A percentile compares a stretch with the other conserved stretches of the same genome.
Conservation (phyloP, 352 stramenopile species). For the Salisapilia sapeloensis region DNA sequence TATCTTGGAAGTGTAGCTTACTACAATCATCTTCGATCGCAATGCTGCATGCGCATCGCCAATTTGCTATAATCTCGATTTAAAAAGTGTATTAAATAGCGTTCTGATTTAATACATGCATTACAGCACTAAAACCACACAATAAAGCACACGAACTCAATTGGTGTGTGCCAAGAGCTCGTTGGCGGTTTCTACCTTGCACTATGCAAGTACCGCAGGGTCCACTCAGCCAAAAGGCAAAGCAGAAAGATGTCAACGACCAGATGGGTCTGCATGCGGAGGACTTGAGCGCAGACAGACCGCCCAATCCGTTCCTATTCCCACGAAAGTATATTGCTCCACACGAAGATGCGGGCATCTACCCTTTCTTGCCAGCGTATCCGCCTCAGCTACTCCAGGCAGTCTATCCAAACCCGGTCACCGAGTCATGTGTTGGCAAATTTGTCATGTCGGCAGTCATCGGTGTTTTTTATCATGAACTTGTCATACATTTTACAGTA, state of each 20-base stretch:
- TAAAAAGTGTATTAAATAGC: too few relatives aligned
- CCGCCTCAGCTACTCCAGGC: slow-evolving; percentile 39
- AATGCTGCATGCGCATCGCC: too few relatives aligned
- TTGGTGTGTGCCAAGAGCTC: too few relatives aligned
- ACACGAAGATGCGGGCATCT: slow-evolving; percentile 29
- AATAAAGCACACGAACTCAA: too few relatives aligned
- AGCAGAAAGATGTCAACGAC: slow-evolving; percentile 36
- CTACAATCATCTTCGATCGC: too few relatives aligned
- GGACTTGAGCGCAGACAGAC: slow-evolving; percentile 30
- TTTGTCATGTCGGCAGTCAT: slow-evolving; percentile 65
- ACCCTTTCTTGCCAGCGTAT: slow-evolving; percentile 57
- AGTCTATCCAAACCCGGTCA: slow-evolving; percentile 53
- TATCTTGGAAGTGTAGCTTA: too few relatives aligned
- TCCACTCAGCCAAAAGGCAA: background rate
- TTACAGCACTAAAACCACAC: too few relatives aligned
- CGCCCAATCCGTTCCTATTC: slow-evolving; percentile 71
- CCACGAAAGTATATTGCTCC: slow-evolving; percentile 36
- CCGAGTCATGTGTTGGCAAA: slow-evolving; percentile 66
- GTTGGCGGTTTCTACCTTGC: too few relatives aligned
- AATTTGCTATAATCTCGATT: too few relatives aligned
- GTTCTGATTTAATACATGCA: too few relatives aligned
- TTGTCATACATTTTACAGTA: slow-evolving; percentile 1
- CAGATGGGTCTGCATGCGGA: slow-evolving; percentile 31
- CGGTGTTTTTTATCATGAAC: slow-evolving; percentile 10
- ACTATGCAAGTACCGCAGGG: too few relatives aligned